Conservation (phyloP, 2,329 filamentous ascomycete species). For the Claviceps sorghi region DNA sequence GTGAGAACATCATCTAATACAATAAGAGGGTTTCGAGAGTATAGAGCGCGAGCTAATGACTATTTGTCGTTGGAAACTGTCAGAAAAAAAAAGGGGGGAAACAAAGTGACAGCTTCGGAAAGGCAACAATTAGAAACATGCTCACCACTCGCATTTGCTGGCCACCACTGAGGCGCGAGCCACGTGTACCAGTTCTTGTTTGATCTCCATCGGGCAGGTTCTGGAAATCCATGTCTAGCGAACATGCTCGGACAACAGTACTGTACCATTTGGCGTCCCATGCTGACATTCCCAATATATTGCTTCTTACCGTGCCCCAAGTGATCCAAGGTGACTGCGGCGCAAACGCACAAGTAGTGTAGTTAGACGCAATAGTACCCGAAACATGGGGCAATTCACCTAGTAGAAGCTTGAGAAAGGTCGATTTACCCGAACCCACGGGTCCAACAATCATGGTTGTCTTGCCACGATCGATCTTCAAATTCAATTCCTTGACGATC, state of each 20-base stretch:
- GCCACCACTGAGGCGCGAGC: slow-evolving; percentile 14
- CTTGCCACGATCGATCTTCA: slow-evolving; percentile 7
- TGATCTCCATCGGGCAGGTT: slow-evolving; percentile 12
- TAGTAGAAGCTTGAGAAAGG: slow-evolving; percentile 10
- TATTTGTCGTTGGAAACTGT: background rate
- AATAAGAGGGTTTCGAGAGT: slow-evolving; percentile 11
- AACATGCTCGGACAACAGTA: slow-evolving; percentile 9
- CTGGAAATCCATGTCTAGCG: slow-evolving; percentile 9
- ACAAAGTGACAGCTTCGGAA: background rate
- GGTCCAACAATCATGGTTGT: slow-evolving; percentile 12
- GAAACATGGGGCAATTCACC: slow-evolving; percentile 10
- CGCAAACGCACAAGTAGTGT: slow-evolving; percentile 10
- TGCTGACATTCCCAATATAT: slow-evolving; percentile 10
- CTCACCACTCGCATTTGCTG: slow-evolving; percentile 14
- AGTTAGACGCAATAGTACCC: slow-evolving; percentile 5
- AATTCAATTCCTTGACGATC: slow-evolving; percentile 4
- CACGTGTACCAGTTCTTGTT: slow-evolving; percentile 10
- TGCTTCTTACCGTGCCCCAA: slow-evolving; percentile 12
- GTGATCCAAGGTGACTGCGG: slow-evolving; percentile 13
- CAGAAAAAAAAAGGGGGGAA: background rate
- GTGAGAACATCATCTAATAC: slow-evolving; percentile 21
- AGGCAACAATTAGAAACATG: background rate
- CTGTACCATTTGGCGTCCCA: slow-evolving; percentile 11
- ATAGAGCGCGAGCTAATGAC: slow-evolving; percentile 14
- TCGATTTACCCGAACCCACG: slow-evolving; percentile 13